Conservation (phyloP, 139 green algal species). For the Trebouxia sp. region DNA sequence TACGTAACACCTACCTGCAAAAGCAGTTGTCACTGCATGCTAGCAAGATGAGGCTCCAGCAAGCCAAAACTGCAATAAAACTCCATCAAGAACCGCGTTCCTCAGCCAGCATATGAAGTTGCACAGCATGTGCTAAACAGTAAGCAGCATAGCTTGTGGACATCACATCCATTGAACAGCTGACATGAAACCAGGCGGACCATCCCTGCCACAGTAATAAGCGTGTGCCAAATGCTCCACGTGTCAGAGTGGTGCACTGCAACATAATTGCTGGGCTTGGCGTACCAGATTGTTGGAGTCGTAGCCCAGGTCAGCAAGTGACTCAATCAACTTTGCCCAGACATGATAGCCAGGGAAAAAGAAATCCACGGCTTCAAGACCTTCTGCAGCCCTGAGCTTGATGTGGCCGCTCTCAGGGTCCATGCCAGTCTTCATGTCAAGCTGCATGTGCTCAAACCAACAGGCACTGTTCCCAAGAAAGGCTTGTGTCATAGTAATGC, state of each 20-base stretch:
- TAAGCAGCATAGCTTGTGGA: not conserved
- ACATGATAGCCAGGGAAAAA: slow-evolving; percentile 73
- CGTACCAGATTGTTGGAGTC: slow-evolving; percentile 67
- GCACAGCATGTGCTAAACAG: not conserved
- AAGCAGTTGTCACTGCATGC: too few relatives aligned
- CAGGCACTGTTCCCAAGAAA: slow-evolving; percentile 33
- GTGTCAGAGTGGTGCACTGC: too few relatives aligned
- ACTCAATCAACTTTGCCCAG: slow-evolving; percentile 75
- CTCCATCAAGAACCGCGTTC: too few relatives aligned
- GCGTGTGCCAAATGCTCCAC: not conserved
- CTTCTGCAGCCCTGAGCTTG: slow-evolving; percentile 55
- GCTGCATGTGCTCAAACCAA: slow-evolving; percentile 57
- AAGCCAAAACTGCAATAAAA: too few relatives aligned
- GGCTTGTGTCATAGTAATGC: slow-evolving; percentile 30
- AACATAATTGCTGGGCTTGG: too few relatives aligned
- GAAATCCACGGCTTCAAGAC: slow-evolving; percentile 71
- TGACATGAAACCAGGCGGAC: too few relatives aligned
- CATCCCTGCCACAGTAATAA: too few relatives aligned
- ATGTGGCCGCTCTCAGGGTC: slow-evolving; percentile 59
- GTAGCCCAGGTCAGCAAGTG: slow-evolving; percentile 74
- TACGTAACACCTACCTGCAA: slow-evolving; percentile 55
- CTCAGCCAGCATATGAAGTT: not conserved
- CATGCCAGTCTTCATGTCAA: slow-evolving; percentile 41
- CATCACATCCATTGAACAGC: too few relatives aligned
- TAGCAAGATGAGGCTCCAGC: too few relatives aligned